Evolutionary conservation across 192 early-diverging fungal genomes (phyloP), one percentile per base, ranked within the genome.

Genomic region (Coemansia sp.): DNA sequence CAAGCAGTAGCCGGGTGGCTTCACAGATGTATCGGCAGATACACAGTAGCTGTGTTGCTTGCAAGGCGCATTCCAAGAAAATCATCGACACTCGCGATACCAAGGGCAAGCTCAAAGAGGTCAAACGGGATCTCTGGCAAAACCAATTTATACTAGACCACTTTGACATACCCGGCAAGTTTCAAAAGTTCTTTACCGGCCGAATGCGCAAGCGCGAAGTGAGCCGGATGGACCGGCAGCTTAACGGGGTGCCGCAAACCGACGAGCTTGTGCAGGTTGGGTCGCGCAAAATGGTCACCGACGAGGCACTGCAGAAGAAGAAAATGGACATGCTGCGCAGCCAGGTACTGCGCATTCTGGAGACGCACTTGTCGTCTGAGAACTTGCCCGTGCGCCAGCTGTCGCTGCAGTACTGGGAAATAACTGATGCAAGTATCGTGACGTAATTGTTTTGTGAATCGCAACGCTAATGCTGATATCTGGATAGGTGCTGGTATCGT

Each of bases 361-460:
- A 76, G 39, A 23, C 38, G 7, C 67, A 76, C 34, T 15, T 76
- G 56, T 41, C 74, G 9, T 47, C 56, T 10, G 60, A 17, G 2
- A 45, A 55, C 28, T 47, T 76, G 54, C 74, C 74, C 1, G 68
- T 65, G 9, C 58, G 56, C 31, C 74, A 66, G 52, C 56, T 76
- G 37, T 76, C 74, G 26, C 31, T 70, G 60, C 74, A 70, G 60
- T 62, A 70, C 49, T 76, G 74, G 74, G 67, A 76, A 32, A 64
- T 76, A 16, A 66, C 64, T 5, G 68, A 76, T 63, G 74, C 62
- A 53, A 53, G 66, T 40, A 53, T 26, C 8, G 4, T 5, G 9
- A 18, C 11, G 16, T 45, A 2, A 21, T 11, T 49, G 47, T 30
- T 8, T 28, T 49, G 10, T 49, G 47, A 31, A 49, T 47, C 45